Evolutionary conservation across 768 basidiomycete genomes (phyloP).

Genomic region (Scleroderma citrinum): DNA sequence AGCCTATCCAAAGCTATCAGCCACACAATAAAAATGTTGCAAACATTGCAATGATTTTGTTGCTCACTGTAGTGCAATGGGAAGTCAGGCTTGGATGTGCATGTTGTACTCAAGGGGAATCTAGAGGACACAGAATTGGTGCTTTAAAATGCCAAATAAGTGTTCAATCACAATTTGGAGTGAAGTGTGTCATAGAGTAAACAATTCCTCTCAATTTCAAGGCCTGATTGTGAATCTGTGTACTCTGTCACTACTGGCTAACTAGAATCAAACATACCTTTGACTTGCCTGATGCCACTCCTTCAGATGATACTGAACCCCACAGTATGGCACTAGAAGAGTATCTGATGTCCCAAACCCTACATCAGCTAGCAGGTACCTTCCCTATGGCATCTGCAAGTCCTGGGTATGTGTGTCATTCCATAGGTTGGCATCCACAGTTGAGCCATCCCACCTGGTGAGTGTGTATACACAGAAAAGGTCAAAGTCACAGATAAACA

Average conservation of each 20-base stretch:
- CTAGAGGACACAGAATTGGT: slow-evolving; percentile 13
- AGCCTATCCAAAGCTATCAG: no score
- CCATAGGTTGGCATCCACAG: slow-evolving; percentile 31
- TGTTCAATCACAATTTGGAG: slow-evolving; percentile 16
- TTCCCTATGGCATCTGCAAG: slow-evolving; percentile 27
- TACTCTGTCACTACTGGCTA: no score
- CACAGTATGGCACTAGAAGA: no score
- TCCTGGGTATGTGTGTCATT: slow-evolving; percentile 20
- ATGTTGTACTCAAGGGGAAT: slow-evolving; percentile 10
- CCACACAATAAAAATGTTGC: no score
- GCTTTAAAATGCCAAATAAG: slow-evolving; percentile 19
- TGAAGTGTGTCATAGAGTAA: slow-evolving; percentile 17
- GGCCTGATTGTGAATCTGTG: slow-evolving; percentile 6
- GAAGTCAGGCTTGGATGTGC: slow-evolving; percentile 18
- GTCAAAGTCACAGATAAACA: slow-evolving; percentile 29
- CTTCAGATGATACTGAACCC: no score
- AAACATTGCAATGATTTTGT: no score
- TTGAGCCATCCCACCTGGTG: slow-evolving; percentile 36
- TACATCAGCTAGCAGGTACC: slow-evolving; percentile 25
- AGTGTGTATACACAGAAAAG: slow-evolving; percentile 33
- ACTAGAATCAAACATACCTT: no score
- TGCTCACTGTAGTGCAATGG: slow-evolving; percentile 16
- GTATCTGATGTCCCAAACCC: no score
- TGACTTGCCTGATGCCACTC: no score
- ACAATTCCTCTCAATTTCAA: slow-evolving; percentile 12